These are phyloP conservation scores for Blepharisma stoltei DNA, from an alignment of 73 alveolate species.

Conservation along the genomic window DNA sequence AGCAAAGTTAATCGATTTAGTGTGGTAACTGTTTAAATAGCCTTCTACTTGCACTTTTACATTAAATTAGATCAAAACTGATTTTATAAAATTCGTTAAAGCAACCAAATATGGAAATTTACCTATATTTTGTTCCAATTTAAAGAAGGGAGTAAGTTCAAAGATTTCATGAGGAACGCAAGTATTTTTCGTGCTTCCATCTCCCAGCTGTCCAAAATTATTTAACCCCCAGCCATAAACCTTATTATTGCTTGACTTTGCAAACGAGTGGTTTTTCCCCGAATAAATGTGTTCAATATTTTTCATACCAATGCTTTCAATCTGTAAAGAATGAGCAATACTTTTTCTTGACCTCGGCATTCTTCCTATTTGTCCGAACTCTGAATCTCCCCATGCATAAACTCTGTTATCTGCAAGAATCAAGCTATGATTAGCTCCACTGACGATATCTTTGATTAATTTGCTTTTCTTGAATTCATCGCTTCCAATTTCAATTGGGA, in stretches of 20 bases:
- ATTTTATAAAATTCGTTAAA: too few relatives aligned
- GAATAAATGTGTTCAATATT: slow-evolving; percentile 36
- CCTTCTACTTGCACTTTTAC: too few relatives aligned
- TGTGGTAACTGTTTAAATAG: too few relatives aligned
- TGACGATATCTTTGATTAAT: slow-evolving; percentile 29
- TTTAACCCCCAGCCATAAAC: slow-evolving; percentile 58
- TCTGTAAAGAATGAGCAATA: slow-evolving; percentile 30
- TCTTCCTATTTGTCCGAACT: slow-evolving; percentile 48
- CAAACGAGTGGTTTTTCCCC: slow-evolving; percentile 46
- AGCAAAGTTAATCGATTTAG: too few relatives aligned
- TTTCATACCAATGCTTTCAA: slow-evolving; percentile 34
- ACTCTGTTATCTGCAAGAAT: slow-evolving; percentile 42
- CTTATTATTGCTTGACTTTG: slow-evolving; percentile 31
- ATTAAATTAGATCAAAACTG: too few relatives aligned
- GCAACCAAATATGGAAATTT: too few relatives aligned
- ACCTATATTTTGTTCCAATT: too few relatives aligned
- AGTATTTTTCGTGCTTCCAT: background rate
- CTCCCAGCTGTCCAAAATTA: slow-evolving; percentile 54
- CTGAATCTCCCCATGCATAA: slow-evolving; percentile 51
- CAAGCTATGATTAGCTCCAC: slow-evolving; percentile 53
- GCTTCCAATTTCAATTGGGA: slow-evolving; percentile 31
- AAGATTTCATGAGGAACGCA: slow-evolving; percentile 20
- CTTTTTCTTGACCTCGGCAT: slow-evolving; percentile 43
- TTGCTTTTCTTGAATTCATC: slow-evolving; percentile 19
- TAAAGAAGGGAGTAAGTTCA: too few relatives aligned